Percentiles rank a stretch among this genome's conserved stretches.
These are phyloP conservation scores for Astrothelium macrocarpum DNA, from an alignment of 495 filamentous ascomycete species.

Conservation along the genomic window DNA sequence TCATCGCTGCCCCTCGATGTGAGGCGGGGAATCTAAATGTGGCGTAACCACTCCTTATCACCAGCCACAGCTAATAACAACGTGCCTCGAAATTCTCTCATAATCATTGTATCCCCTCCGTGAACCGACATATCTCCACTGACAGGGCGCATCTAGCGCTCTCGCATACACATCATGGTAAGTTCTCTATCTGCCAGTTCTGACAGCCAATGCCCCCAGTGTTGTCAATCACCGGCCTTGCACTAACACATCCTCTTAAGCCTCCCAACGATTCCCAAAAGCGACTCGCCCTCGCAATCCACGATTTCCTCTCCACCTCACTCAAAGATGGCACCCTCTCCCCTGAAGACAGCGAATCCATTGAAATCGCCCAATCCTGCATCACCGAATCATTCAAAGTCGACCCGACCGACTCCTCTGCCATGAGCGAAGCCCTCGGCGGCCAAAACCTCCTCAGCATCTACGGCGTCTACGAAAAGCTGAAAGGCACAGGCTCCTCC, in stretches of 20 bases:
- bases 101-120: too few species aligned
- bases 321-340: conserved; percentile 80
- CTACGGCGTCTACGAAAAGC: conserved; percentile 92
- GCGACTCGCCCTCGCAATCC: conserved; percentile 90
- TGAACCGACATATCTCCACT: neutral
- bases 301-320: conserved; percentile 83
- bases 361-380: conserved; percentile 86
- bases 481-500: conserved; percentile 56
- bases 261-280: conserved; percentile 68
- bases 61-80: neutral
- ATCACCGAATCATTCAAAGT: conserved; percentile 93
- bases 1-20: neutral
- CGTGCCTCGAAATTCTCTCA: neutral
- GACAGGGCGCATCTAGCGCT: neutral
- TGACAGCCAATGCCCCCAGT: neutral
- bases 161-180: neutral
- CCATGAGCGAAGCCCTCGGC: conserved; percentile 67
- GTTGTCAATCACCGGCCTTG: neutral
- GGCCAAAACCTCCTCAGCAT: conserved; percentile 77
- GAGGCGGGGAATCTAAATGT: neutral
- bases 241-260: neutral
- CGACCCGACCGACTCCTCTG: conserved; percentile 65
- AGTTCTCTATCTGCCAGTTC: neutral
- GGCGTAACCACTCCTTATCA: neutral
- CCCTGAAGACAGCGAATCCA: conserved; percentile 76